Percentiles rank a stretch among this genome's conserved stretches.
Conservation (phyloP, 179 eudicot species). For the Patellifolia procumbens region DNA sequence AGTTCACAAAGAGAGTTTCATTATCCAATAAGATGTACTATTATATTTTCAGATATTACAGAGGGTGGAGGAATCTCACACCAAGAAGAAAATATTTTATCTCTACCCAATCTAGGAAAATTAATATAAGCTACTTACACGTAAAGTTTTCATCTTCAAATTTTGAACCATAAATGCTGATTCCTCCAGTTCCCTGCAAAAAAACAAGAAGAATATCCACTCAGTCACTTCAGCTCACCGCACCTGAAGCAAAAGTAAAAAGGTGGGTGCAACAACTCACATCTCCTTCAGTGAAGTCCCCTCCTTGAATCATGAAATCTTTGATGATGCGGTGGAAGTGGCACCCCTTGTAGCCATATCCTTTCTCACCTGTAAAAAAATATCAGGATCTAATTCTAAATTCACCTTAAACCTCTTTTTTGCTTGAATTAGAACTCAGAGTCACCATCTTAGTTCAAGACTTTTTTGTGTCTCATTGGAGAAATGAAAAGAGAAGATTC, state of each 20-base stretch:
- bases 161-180: constrained; percentile 48
- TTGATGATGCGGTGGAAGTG: constrained; percentile 55
- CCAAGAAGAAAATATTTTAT: neutral
- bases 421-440: no score
- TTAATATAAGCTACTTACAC: constrained; percentile 33
- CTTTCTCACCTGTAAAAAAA: constrained; percentile 45
- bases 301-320: constrained; percentile 58
- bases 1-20: neutral
- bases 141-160: constrained; percentile 54
- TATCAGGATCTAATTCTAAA: neutral
- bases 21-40: neutral
- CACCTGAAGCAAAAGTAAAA: constrained; percentile 3
- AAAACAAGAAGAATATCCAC: neutral
- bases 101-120: neutral
- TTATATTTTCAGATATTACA: neutral
- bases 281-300: constrained; percentile 52
- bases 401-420: neutral
- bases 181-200: constrained; percentile 56
- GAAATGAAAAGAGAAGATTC: neutral
- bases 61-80: neutral
- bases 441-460: neutral
- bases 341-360: constrained; percentile 53
- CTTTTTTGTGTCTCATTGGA: neutral
- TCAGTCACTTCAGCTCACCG: neutral
- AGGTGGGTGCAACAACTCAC: constrained; percentile 27